Conservation (phyloP, 169 alveolate genomes). For the Cryptosporidium felis region DNA sequence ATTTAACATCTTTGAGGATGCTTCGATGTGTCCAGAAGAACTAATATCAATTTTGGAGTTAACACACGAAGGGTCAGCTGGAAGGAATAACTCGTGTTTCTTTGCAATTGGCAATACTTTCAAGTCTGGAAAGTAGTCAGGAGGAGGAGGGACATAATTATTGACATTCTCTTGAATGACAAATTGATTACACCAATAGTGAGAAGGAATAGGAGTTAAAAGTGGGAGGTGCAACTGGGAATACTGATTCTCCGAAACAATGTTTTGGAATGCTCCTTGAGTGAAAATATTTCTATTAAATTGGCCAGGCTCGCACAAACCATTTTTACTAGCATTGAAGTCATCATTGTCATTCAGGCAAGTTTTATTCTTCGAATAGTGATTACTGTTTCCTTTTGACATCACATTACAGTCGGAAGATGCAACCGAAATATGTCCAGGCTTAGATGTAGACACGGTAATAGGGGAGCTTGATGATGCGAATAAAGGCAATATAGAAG, state of each 20-base stretch:
- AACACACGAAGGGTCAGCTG: not conserved
- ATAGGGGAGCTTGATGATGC: not conserved
- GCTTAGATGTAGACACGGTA: not conserved
- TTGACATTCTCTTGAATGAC: not conserved
- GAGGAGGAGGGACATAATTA: conserved; percentile 47
- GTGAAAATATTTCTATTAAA: not conserved
- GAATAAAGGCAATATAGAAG: not conserved
- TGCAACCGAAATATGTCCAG: not conserved
- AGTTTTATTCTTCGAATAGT: not conserved
- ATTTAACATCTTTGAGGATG: not conserved
- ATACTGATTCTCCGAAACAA: not conserved
- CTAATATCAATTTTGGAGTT: not conserved
- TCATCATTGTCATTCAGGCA: not conserved
- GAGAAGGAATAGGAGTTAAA: not conserved
- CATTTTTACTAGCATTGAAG: not conserved
- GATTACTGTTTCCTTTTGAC: not conserved
- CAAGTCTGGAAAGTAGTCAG: conserved; percentile 10
- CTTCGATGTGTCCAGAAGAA: not conserved
- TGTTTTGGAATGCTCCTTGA: not conserved
- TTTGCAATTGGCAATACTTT: not conserved
- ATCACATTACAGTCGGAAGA: not conserved
- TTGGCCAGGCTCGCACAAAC: not conserved
- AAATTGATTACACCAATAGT: conserved; percentile 18
- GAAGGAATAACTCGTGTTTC: not conserved
- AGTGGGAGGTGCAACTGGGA: conserved; percentile 31